phyloP scores from a whole-genome alignment of 2,329 filamentous ascomycete species.

The Scedosporium aurantiacum region DNA sequence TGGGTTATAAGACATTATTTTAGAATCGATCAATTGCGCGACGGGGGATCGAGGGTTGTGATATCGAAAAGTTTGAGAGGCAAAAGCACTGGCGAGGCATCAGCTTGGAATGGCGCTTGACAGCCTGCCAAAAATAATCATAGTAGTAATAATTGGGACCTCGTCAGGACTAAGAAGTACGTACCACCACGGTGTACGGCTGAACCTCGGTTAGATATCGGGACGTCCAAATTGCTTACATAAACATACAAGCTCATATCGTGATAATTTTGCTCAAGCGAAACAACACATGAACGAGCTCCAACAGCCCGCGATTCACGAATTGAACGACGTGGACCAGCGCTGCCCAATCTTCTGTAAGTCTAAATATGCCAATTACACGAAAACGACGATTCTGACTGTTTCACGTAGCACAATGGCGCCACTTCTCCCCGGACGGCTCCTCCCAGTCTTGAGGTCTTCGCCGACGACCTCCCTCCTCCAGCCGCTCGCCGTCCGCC shows the following conservation, averaged over 20 bases:
- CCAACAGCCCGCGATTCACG: not conserved
- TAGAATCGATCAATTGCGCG: not conserved
- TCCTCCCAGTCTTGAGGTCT: not conserved
- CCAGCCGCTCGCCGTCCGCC: not conserved
- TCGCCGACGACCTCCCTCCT: not conserved
- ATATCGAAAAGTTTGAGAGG: not conserved
- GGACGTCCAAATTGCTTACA: not conserved
- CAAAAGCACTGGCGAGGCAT: not conserved
- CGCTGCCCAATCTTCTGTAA: not conserved
- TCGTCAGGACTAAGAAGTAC: not conserved
- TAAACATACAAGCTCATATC: not conserved
- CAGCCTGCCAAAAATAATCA: not conserved
- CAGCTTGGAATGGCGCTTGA: not conserved
- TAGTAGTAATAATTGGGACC: too few species aligned
- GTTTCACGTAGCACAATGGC: slow-evolving; percentile 3
- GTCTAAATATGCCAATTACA: not conserved
- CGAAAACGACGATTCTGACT: not conserved
- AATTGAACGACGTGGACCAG: not conserved
- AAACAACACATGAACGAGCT: not conserved
- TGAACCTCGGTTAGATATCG: not conserved
- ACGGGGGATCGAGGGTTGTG: not conserved
- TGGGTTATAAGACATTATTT: slow-evolving; percentile 47
- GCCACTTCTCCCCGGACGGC: not conserved
- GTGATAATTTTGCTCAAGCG: not conserved
- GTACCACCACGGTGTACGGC: not conserved